phyloP scores from a whole-genome alignment of 176 grass and related monocot species.

The Triticum aestivum region DNA sequence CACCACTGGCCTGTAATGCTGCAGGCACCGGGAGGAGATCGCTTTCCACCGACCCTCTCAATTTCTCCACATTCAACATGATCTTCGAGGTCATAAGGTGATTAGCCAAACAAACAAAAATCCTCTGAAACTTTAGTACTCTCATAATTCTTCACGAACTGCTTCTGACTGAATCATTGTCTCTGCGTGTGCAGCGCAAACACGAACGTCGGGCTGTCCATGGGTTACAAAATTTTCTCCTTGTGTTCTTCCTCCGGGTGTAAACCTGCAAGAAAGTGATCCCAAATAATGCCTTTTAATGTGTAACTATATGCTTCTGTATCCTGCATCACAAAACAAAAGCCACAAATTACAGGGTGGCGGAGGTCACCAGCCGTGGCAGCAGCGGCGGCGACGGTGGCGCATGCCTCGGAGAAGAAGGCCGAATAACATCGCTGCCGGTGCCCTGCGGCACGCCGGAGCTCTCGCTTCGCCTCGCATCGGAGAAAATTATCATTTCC shows the following conservation, averaged over 20 bases:
- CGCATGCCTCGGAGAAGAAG: not conserved
- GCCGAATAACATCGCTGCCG: too few species aligned
- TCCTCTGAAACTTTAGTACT: not conserved
- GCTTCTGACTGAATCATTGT: not conserved
- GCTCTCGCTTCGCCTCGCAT: not conserved
- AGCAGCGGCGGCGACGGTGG: too few species aligned
- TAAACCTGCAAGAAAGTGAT: not conserved
- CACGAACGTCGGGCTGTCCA: constrained; percentile 64
- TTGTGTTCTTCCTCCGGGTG: not conserved
- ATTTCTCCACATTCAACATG: too few species aligned
- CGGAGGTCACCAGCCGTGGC: not conserved
- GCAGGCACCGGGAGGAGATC: too few species aligned
- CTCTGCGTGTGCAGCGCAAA: constrained; percentile 33
- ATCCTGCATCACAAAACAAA: not conserved
- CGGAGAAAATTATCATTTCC: too few species aligned
- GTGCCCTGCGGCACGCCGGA: not conserved
- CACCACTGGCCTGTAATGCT: too few species aligned
- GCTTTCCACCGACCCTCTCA: too few species aligned
- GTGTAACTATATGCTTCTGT: not conserved
- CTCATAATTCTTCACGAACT: not conserved
- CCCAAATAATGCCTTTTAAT: not conserved
- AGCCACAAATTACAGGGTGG: not conserved
- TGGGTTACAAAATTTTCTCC: constrained; percentile 31
- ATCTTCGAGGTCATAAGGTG: constrained; percentile 31
- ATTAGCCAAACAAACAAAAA: not conserved